phyloP scores from a whole-genome alignment of 208 protist genomes.

The Tritrichomonas foetus region DNA sequence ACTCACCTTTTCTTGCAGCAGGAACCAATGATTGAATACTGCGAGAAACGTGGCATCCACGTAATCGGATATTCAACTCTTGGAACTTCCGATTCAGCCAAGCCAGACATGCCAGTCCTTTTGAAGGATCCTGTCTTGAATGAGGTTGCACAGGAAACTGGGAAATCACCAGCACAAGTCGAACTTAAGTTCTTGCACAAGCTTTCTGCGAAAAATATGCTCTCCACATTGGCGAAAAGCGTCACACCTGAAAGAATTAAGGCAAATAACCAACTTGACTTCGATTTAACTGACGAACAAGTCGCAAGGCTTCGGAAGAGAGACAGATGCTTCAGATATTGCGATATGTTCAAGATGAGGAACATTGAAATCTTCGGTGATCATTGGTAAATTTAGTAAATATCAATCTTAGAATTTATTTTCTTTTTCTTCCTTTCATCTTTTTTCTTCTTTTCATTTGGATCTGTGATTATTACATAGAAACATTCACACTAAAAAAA shows the following conservation, averaged over 20 bases:
- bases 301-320: neutral
- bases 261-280: neutral
- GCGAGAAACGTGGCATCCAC: conserved; percentile 42
- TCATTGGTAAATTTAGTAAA: no score
- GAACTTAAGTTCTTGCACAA: neutral
- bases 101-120: neutral
- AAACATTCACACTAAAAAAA: no score
- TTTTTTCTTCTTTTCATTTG: no score
- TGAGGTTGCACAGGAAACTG: neutral
- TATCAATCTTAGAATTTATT: no score
- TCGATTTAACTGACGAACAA: neutral
- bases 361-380: no score
- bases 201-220: neutral
- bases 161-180: neutral
- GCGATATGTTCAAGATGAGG: no score
- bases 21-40: conserved; percentile 41
- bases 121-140: neutral
- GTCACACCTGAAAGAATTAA: neutral
- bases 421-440: no score
- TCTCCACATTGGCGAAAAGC: neutral
- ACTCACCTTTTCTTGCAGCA: conserved; percentile 48
- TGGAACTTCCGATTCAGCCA: neutral
- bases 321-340: neutral
- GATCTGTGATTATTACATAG: no score
- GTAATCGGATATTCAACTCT: conserved; percentile 50